Evolutionary conservation across 2,329 filamentous ascomycete genomes (phyloP).

Genomic region (Falciphora oryzae): DNA sequence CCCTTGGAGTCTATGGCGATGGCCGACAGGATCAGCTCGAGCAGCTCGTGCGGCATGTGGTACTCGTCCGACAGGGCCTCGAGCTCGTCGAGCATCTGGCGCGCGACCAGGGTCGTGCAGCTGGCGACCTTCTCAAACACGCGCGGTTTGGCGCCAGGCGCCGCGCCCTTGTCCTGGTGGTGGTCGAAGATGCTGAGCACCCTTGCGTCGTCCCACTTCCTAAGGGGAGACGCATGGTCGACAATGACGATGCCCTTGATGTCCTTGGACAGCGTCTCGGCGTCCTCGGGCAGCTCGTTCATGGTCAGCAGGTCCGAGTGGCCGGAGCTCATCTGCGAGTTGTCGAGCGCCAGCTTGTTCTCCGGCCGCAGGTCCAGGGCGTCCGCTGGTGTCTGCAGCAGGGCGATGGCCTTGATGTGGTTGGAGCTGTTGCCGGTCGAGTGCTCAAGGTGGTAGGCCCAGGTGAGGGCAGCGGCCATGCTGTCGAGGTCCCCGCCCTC

Average conservation of each 20-base stretch:
- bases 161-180: constrained; percentile 35
- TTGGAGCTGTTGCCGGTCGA: constrained; percentile 34
- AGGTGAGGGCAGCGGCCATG: constrained; percentile 38
- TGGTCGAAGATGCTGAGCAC: constrained; percentile 42
- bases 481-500: constrained; percentile 38
- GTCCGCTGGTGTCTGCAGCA: constrained; percentile 39
- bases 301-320: constrained; percentile 40
- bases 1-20: constrained; percentile 40
- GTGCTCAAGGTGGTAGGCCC: constrained; percentile 42
- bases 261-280: constrained; percentile 34
- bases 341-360: constrained; percentile 37
- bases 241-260: constrained; percentile 40
- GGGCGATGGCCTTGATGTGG: constrained; percentile 38
- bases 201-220: constrained; percentile 36
- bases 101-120: constrained; percentile 39
- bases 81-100: constrained; percentile 40
- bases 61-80: constrained; percentile 37
- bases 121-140: constrained; percentile 37
- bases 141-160: constrained; percentile 34
- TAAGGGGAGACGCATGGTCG: constrained; percentile 35
- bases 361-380: constrained; percentile 40
- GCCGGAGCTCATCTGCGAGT: constrained; percentile 38
- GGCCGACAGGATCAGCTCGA: constrained; percentile 39
- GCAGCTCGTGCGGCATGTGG: constrained; percentile 40
- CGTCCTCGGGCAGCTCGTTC: constrained; percentile 40